These are phyloP conservation scores for Apiospora pterosperma DNA, from an alignment of 2,329 filamentous ascomycete species.

Conservation along the genomic window DNA sequence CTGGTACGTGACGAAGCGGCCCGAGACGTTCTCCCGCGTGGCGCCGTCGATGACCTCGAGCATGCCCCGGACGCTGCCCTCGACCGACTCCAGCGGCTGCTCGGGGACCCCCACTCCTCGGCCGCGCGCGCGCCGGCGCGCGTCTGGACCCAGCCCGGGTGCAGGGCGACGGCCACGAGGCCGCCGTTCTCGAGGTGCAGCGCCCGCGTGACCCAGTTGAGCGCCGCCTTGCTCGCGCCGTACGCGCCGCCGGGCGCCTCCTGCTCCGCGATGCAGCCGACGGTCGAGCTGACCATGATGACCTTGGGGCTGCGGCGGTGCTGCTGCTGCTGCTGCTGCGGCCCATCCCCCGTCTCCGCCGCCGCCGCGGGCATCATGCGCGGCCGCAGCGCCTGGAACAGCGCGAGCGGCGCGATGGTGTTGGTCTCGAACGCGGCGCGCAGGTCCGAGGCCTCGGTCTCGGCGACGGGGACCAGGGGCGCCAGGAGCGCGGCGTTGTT, in stretches of 20 bases:
- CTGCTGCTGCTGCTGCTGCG: too few relatives aligned
- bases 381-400: conserved; percentile 32
- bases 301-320: conserved; percentile 29
- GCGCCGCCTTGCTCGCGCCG: conserved; percentile 31
- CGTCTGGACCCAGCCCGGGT: conserved; percentile 37
- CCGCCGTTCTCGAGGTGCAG: conserved; percentile 24
- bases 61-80: conserved; percentile 29
- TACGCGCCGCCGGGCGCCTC: conserved; percentile 32
- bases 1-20: conserved; percentile 27
- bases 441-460: conserved; percentile 31
- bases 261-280: conserved; percentile 30
- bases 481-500: conserved; percentile 45
- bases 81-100: conserved; percentile 23
- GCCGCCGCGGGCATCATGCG: conserved; percentile 30
- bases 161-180: conserved; percentile 27
- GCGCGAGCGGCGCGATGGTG: conserved; percentile 33
- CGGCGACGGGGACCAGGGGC: conserved; percentile 23
- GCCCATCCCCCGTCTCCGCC: too few relatives aligned
- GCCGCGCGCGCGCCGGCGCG: conserved; percentile 27
- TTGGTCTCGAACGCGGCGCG: conserved; percentile 41
- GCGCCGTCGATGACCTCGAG: conserved; percentile 33
- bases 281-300: conserved; percentile 31
- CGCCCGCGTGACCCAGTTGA: conserved; percentile 30
- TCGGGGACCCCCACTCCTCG: conserved; percentile 26
- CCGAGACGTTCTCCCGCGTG: conserved; percentile 26